Conservation (phyloP, 1,284 basidiomycete species). For the Megacollybia platyphylla region DNA sequence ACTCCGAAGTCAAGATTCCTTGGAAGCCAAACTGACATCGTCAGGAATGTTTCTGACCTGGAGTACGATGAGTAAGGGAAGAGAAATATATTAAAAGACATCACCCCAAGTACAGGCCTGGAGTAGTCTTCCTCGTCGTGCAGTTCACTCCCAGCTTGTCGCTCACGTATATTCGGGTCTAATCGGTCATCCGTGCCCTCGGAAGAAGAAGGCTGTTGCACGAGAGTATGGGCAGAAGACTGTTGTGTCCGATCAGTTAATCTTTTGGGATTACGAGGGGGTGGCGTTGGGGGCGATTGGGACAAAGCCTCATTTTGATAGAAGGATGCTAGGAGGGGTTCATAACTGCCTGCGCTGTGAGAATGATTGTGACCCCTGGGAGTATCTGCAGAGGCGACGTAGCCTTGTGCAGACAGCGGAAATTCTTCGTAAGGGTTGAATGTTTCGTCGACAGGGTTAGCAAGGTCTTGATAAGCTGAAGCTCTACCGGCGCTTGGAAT, state of each 20-base stretch:
- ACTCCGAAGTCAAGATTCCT: background rate
- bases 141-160: conserved; percentile 3
- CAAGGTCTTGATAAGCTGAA: conserved; percentile 19
- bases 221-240: conserved; percentile 6
- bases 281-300: conserved; percentile 23
- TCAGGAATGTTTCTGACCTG: conserved; percentile 1
- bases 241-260: conserved; percentile 9
- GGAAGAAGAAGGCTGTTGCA: conserved; percentile 13
- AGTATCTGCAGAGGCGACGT: conserved; percentile 27
- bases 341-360: conserved; percentile 47
- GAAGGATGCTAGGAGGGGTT: conserved; percentile 44
- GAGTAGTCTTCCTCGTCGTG: conserved; percentile 7
- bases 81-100: background rate
- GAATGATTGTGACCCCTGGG: conserved; percentile 31
- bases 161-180: conserved; percentile 28
- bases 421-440: conserved; percentile 49
- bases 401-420: conserved; percentile 22
- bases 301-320: conserved; percentile 13
- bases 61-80: background rate
- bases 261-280: conserved; percentile 30
- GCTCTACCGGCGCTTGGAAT: conserved; percentile 16
- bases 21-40: background rate
- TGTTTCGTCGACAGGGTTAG: conserved; percentile 17
- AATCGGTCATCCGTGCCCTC: conserved; percentile 28
- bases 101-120: background rate